Evolutionary conservation across 495 filamentous ascomycete genomes (phyloP), one percentile per base, ranked within the genome.

Genomic region (Aspergillus heteromorphus): DNA sequence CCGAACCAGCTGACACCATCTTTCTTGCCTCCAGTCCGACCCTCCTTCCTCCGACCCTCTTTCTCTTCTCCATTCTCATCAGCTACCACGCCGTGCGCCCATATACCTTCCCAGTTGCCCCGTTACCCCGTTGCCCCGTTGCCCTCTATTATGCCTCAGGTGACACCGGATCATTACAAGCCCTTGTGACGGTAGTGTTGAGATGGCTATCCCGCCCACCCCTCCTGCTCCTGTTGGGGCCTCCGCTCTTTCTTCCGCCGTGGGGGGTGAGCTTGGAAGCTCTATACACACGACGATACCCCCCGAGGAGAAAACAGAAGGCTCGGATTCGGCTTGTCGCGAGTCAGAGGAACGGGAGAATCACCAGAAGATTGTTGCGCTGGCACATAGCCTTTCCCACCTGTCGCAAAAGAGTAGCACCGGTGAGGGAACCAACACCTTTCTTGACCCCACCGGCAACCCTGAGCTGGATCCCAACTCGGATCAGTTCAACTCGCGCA

Each of bases 391-490:
- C 23, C 49, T 80, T 21, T 78, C 76, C 0, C 63, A 62, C 6
- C 52, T 72, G 7, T 79, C 77, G 0, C 59, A 65, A 11, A 67
- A 74, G 19, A 58, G 49, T 40, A 57, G 45, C 20, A 16, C 47
- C 9, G 64, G 54, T 4, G 64, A 70, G 13, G 71, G 68, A 8
- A 61, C 63, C 20, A 79, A 80, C 40, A 75, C 77, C 1, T 80
- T 80, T 47, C 59, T 72, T 6, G 64, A 74, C 27, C 51, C 71
- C 6, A 61, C 62, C n/a, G 55, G 54, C 10, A 64, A 77, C 45
- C 70, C 76, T 6, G 65, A 73, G 36, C 58, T 79, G 0, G 69
- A 80, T 48, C 77, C 77, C 1, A 61, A 60, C 23, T 73, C 68
- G 1, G 66, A 63, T 18, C 40, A 68, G 14, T 80, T 80, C 58